Base-by-base conservation (phyloP, 768 basidiomycete species). In the Mycena albidolilacea region DNA sequence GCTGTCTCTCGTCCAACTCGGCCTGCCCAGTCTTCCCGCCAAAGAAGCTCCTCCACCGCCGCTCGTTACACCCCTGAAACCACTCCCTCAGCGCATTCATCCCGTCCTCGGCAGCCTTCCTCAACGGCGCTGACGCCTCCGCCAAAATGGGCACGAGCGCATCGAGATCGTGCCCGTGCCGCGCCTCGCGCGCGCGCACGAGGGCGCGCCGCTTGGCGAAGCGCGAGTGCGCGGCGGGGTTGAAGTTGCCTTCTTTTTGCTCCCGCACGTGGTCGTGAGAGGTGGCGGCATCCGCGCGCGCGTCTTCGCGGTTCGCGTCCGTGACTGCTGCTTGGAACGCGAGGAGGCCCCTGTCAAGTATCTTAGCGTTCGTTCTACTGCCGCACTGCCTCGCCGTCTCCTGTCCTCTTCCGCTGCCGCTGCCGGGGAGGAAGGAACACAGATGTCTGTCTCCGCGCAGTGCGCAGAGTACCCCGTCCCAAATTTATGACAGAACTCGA, bases 111-210 rank as follows among this genome's bases (percentile, higher is more conserved):
- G 83, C 84, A 0, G 84, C 79, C 1, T 59, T 59, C 8, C 86
- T 82, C 6, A 88, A 78, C 0, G 79, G 78, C 1, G 73, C 75
- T 10, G 87, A 86, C 8, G 83, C 81, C 5, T 76, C 57, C 0
- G 78, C 79, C n/a, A 88, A 79, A 48, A 87, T 84, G 17, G 86
- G 87, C 11, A 87, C 78, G 19, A 86, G 80, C 0, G 81, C 76
- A 64, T 85, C 83, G 17, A 88, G 79, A 64, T 83, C 82, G 69
- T 88, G 86, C 0, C 86, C 86, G 62, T 86, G 84, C 38, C 79
- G 76, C 0, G 78, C 65, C 74, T 87, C 86, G 23, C 81, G 82
- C 54, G 81, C 80, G 15, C 73, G 75, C 39, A 85, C 78, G 2
- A 78, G 74, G 3, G 74, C 74, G 6, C 80, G 79, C 7, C 85